Conservation (phyloP, 768 basidiomycete species). For the Lactarius akahatsu region DNA sequence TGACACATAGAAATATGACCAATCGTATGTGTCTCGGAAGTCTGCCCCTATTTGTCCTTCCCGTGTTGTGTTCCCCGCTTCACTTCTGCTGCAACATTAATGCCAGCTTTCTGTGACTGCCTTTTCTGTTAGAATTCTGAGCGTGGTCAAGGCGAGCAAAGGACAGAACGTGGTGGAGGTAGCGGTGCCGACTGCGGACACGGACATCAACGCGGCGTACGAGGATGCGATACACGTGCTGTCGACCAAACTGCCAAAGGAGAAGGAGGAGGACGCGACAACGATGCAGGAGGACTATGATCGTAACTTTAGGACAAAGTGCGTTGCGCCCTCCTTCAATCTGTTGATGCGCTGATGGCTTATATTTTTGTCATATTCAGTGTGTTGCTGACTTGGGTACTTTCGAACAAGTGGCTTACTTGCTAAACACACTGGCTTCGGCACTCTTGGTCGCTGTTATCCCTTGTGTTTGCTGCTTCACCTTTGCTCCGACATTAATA, state of each 20-base stretch:
- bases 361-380: constrained; percentile 32
- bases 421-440: constrained; percentile 36
- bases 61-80: no score
- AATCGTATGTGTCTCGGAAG: no score
- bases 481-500: no score
- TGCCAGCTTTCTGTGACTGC: no score
- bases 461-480: constrained; percentile 19
- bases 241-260: constrained; percentile 73
- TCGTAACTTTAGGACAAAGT: constrained; percentile 86
- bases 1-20: no score
- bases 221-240: constrained; percentile 88
- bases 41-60: no score
- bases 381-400: constrained; percentile 85
- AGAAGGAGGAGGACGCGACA: constrained; percentile 52
- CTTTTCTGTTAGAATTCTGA: no score
- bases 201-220: constrained; percentile 86
- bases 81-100: no score
- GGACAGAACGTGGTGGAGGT: constrained; percentile 86
- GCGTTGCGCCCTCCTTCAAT: constrained; percentile 27
- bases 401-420: constrained; percentile 59
- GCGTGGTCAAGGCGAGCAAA: constrained; percentile 65
- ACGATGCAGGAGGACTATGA: constrained; percentile 87
- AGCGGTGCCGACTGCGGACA: constrained; percentile 79
- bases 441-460: constrained; percentile 73
- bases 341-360: constrained; percentile 21